Percentiles rank a stretch among this genome's conserved stretches.
Conservation (phyloP, 495 filamentous ascomycete species). For the Massariosphaeria phaeospora region DNA sequence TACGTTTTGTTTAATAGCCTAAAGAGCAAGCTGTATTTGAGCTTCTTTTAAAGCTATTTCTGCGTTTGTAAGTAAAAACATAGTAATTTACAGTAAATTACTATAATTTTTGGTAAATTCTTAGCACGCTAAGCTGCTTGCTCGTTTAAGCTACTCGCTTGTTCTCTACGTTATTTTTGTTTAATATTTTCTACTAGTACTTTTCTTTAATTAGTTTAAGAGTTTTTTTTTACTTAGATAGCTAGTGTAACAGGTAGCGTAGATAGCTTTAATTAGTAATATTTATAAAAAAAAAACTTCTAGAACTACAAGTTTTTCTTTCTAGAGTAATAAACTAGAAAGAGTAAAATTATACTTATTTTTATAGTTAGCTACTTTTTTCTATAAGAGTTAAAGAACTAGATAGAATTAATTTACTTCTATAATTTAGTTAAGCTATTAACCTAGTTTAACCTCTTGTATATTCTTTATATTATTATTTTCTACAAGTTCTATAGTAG, state of each 20-base stretch:
- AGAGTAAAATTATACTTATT: neutral
- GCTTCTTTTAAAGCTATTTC: too few relatives aligned
- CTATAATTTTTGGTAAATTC: too few relatives aligned
- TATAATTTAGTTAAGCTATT: neutral
- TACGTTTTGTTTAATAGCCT: too few relatives aligned
- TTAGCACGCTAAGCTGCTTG: too few relatives aligned
- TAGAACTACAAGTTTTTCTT: neutral
- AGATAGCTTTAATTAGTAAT: neutral
- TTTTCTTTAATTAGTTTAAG: neutral
- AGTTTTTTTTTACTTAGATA: neutral
- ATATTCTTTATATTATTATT: neutral
- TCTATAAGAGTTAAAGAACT: neutral
- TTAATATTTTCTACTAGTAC: neutral
- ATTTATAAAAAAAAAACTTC: neutral
- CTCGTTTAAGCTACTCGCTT: too few relatives aligned
- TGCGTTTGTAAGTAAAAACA: too few relatives aligned
- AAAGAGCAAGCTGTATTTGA: too few relatives aligned
- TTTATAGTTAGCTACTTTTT: neutral
- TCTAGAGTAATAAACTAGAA: too few relatives aligned
- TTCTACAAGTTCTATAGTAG: neutral
- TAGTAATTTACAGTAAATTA: too few relatives aligned
- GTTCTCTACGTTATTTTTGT: too few relatives aligned
- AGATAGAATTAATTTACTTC: neutral
- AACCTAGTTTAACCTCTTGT: neutral
- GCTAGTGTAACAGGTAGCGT: neutral